A percentile compares a stretch with the other conserved stretches of the same genome.
Conservation (phyloP, 1,139 yeast genomes). For the Scheffersomyces stambukii region DNA sequence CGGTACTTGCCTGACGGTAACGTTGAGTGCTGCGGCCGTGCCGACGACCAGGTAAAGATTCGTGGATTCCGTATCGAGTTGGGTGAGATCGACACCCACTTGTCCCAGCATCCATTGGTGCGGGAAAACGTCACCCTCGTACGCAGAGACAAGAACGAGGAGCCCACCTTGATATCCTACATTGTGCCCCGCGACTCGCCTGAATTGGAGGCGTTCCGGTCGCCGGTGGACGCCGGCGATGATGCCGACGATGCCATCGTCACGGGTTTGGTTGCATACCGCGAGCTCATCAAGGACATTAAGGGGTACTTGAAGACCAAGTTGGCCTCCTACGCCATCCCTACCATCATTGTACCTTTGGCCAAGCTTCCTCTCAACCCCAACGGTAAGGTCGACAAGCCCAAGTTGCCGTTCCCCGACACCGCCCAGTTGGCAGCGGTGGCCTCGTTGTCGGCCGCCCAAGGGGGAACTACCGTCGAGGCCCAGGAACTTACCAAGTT, state of each 20-base stretch:
- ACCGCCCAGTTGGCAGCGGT: slow-evolving; percentile 77
- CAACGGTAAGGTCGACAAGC: slow-evolving; percentile 97
- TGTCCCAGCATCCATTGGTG: slow-evolving; percentile 86
- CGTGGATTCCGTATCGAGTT: slow-evolving; percentile 97
- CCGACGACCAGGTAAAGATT: slow-evolving; percentile 97
- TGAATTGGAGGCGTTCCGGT: slow-evolving; percentile 51
- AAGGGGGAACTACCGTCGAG: slow-evolving; percentile 23
- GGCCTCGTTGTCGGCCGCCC: slow-evolving; percentile 40
- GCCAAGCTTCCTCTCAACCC: slow-evolving; percentile 88
- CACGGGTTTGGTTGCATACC: slow-evolving; percentile 70
- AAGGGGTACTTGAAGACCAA: slow-evolving; percentile 79
- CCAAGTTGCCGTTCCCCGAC: slow-evolving; percentile 93
- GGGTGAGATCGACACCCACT: slow-evolving; percentile 96
- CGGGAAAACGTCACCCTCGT: slow-evolving; percentile 92
- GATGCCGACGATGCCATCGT: slow-evolving; percentile 65
- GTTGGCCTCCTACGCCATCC: slow-evolving; percentile 90
- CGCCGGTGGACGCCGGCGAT: slow-evolving; percentile 32
- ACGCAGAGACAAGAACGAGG: slow-evolving; percentile 89
- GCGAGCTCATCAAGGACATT: slow-evolving; percentile 75
- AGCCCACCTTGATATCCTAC: slow-evolving; percentile 85
- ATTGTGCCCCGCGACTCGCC: slow-evolving; percentile 76
- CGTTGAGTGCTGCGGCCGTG: slow-evolving; percentile 97
- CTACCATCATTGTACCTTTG: slow-evolving; percentile 86
- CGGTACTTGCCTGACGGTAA: slow-evolving; percentile 95
- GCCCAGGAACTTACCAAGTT: slow-evolving; percentile 51